Base-by-base conservation (phyloP, 345 rosid genomes). In the Dipteronia sinensis region DNA sequence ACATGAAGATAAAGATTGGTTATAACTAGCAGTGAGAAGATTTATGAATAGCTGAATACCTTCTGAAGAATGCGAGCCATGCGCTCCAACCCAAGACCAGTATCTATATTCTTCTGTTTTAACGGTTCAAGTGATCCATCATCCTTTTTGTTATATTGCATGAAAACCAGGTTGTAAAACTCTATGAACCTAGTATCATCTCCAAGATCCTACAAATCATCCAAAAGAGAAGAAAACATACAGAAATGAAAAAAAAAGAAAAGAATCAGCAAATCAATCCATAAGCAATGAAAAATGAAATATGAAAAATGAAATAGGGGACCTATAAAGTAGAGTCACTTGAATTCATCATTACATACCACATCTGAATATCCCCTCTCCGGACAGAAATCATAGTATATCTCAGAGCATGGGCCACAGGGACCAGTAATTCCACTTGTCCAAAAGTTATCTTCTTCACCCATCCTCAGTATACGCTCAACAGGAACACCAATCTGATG, bases 331-430 rank as follows among this genome's bases (percentile, higher is more conserved):
- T 29, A 67, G 73, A 58, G 61, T 65, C 56, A 47, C 74, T 23
- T 20, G 38, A 62, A 76, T 58, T 62, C 46, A 59, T 16, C 53
- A 29, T 67, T 13, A 65, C 84, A 34, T 86, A 91, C 95, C 74
- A 63, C 87, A 72, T 86, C 79, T 47, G 42, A 83, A 80, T 31
- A 67, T 77, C 99, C 98, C 83, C 85, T 89, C 85, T 93, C 98
- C 5, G 98, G 97, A 83, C 86, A 83, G 81, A 95, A 93, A 81
- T 95, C 98, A 82, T 92, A 95, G 75, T 95, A 95, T 69, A 95
- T 85, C 85, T 95, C 99, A 7, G 99, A 93, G 89, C 98, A 93
- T 38, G 98, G 99, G 74, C 97, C 99, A 82, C 99, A 95, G 71
- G 99, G 99, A 72, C 99, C 97, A 64, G 99, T 92, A 31, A 85